These are phyloP conservation scores for Styphnolobium japonicum DNA, from an alignment of 306 rosid genomes.

Conservation along the genomic window DNA sequence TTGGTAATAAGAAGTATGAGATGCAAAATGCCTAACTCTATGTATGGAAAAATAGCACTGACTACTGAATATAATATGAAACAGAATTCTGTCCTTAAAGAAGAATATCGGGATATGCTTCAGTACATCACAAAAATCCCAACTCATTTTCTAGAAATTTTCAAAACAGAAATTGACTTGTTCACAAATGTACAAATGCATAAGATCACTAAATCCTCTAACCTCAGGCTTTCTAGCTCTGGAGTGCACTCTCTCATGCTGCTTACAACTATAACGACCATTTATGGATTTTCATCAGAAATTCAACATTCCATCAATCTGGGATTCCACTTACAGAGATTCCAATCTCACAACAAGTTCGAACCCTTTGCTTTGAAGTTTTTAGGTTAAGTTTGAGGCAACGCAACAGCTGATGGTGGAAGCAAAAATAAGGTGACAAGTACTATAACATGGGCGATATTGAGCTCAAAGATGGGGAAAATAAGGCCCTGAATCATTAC, in stretches of 20 bases:
- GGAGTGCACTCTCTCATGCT: no score
- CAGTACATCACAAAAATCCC: not conserved
- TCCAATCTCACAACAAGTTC: no score
- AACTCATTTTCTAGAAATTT: not conserved
- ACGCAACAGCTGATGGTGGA: no score
- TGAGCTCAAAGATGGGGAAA: no score
- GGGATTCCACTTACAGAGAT: not conserved
- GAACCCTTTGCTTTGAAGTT: no score
- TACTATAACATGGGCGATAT: no score
- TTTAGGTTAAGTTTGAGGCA: no score
- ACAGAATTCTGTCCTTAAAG: not conserved
- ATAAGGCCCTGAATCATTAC: no score
- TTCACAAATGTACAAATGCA: not conserved
- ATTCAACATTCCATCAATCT: not conserved
- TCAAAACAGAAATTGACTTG: not conserved
- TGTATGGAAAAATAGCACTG: not conserved
- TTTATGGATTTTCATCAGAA: not conserved
- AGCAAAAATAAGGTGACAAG: no score
- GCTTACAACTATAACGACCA: not conserved
- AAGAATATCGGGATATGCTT: not conserved
- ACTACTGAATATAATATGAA: not conserved
- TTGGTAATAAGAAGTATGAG: no score
- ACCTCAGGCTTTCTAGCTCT: not conserved
- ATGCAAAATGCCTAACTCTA: no score
- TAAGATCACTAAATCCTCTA: not conserved